These are phyloP conservation scores for Kuraishia piskuri DNA, from an alignment of 805 yeast genomes.

Conservation along the genomic window DNA sequence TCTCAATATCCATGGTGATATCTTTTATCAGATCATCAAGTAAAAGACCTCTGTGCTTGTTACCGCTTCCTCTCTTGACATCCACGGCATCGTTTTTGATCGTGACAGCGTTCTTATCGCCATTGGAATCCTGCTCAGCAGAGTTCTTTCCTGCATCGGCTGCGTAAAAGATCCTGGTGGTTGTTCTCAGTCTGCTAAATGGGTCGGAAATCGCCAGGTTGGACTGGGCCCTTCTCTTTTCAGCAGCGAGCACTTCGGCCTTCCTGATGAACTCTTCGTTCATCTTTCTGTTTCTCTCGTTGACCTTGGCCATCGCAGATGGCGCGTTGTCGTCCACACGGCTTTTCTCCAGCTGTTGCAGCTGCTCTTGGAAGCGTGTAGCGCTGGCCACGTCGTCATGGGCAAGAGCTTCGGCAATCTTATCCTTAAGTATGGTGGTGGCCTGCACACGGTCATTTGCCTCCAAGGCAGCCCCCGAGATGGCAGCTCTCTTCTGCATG, in stretches of 20 bases:
- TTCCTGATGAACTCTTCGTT: conserved; percentile 70
- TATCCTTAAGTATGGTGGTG: conserved; percentile 63
- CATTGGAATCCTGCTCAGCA: conserved; percentile 20
- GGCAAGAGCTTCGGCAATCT: conserved; percentile 67
- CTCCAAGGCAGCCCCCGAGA: conserved; percentile 41
- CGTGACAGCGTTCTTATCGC: conserved; percentile 14
- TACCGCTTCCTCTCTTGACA: conserved; percentile 29
- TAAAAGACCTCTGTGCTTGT: conserved; percentile 19
- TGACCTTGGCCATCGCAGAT: conserved; percentile 59
- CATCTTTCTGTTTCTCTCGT: conserved; percentile 76
- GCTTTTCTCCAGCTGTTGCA: conserved; percentile 28
- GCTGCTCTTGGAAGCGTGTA: conserved; percentile 37
- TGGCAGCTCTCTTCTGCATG: conserved; percentile 61
- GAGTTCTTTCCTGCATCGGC: conserved; percentile 41
- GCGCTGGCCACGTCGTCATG: conserved; percentile 35
- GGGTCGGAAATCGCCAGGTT: conserved; percentile 43
- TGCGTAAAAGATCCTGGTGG: conserved; percentile 72
- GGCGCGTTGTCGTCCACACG: conserved; percentile 26
- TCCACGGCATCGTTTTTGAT: background rate
- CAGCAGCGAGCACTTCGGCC: conserved; percentile 66
- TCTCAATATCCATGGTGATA: conserved; percentile 18
- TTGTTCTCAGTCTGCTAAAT: conserved; percentile 82
- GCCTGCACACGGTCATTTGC: conserved; percentile 73
- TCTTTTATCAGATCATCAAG: conserved; percentile 21
- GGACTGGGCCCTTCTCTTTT: conserved; percentile 34